These are phyloP conservation scores for Colletotrichum phormii DNA, from an alignment of 2,329 filamentous ascomycete species.

Conservation along the genomic window DNA sequence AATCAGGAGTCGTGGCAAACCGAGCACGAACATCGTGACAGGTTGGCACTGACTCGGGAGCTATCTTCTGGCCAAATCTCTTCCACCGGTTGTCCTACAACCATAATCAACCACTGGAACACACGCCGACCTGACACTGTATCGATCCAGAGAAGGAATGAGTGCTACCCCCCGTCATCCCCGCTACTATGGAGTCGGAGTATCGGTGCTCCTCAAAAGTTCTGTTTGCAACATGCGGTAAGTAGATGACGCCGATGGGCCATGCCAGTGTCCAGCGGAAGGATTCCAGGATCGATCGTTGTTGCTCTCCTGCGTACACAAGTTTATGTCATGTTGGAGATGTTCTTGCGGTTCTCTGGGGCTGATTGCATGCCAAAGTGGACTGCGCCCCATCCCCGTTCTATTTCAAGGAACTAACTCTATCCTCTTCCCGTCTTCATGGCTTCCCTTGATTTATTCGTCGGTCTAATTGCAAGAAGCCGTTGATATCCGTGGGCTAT, in stretches of 20 bases:
- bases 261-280: constrained; percentile 36
- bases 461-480: constrained; percentile 1
- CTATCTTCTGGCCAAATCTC: not conserved
- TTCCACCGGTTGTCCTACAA: not conserved
- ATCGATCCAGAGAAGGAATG: not conserved
- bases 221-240: not conserved
- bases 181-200: not conserved
- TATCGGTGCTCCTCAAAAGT: not conserved
- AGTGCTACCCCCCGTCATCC: not conserved
- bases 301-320: not conserved
- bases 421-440: not conserved
- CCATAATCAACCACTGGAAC: not conserved
- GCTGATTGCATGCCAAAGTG: constrained; percentile 21
- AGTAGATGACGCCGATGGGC: not conserved
- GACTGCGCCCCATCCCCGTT: constrained; percentile 13
- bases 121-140: not conserved
- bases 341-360: not conserved
- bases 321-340: not conserved
- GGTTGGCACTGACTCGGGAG: constrained; percentile 6
- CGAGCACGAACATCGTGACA: not conserved
- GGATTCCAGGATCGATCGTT: constrained; percentile 20
- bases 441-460: not conserved
- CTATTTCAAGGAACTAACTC: constrained; percentile 23
- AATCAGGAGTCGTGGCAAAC: constrained; percentile 7
- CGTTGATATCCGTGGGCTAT: not conserved